Percentiles rank a stretch among this genome's conserved stretches.
Evolutionary conservation across 2,329 filamentous ascomycete genomes (phyloP).

Genomic region (Cytospora mali): DNA sequence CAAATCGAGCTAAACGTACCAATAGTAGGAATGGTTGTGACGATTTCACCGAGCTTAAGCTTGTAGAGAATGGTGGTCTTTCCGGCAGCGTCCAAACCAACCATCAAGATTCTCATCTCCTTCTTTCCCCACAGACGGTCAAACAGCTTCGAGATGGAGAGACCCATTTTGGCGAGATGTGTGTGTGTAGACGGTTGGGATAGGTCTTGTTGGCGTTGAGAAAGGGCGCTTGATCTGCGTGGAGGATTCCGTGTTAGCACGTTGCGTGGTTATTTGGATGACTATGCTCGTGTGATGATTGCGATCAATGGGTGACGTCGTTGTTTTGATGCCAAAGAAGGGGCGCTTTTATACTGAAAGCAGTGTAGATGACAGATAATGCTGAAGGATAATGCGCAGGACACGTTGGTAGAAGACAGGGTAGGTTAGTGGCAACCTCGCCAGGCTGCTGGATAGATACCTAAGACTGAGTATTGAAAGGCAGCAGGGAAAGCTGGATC

Average conservation of each 20-base stretch:
- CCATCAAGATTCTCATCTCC: conserved; percentile 99
- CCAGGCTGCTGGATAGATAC: conserved; percentile 26
- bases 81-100: conserved; percentile 98
- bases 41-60: conserved; percentile 98
- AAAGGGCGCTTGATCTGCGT: conserved; percentile 21
- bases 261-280: not conserved
- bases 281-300: conserved; percentile 13
- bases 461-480: conserved; percentile 8
- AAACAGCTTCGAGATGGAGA: conserved; percentile 95
- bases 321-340: conserved; percentile 6
- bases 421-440: conserved; percentile 14
- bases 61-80: conserved; percentile 99
- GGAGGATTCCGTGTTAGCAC: conserved; percentile 19
- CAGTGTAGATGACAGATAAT: conserved; percentile 29
- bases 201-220: conserved; percentile 15
- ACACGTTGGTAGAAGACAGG: conserved; percentile 24
- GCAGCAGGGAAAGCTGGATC: conserved; percentile 1
- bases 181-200: conserved; percentile 33
- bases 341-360: conserved; percentile 14
- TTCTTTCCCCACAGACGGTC: conserved; percentile 98
- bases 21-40: conserved; percentile 98
- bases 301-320: conserved; percentile 7
- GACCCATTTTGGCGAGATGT: conserved; percentile 82
- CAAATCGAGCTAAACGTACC: conserved; percentile 57
- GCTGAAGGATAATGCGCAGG: conserved; percentile 17